Evolutionary conservation across 129 eudicot genomes (phyloP).

Genomic region (Saposhnikovia divaricata): DNA sequence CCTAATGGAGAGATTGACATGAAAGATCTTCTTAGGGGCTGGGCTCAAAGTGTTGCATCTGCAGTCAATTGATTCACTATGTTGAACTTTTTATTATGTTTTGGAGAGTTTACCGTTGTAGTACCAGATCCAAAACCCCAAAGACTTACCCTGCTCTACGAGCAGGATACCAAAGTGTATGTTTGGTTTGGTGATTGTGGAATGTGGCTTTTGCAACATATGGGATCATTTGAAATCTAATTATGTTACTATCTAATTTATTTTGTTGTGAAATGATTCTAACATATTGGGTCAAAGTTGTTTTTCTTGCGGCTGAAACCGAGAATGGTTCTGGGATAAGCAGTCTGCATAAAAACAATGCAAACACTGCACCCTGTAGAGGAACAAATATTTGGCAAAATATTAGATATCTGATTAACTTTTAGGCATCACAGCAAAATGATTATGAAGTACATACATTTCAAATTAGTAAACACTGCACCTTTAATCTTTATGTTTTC

Average conservation of each 20-base stretch:
- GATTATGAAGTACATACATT: too few species aligned
- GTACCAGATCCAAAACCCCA: background rate
- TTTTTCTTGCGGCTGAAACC: background rate
- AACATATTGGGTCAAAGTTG: too few species aligned
- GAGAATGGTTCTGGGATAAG: background rate
- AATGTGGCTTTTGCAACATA: background rate
- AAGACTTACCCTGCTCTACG: background rate
- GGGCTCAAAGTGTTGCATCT: constrained; percentile 30
- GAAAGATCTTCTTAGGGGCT: constrained; percentile 19
- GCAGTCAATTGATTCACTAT: constrained; percentile 3
- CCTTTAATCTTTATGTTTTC: too few species aligned
- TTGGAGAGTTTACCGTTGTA: background rate
- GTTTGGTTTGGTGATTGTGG: background rate
- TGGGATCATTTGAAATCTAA: background rate
- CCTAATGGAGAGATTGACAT: constrained; percentile 12
- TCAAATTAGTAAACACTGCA: too few species aligned
- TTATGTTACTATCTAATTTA: background rate
- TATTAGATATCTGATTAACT: too few species aligned
- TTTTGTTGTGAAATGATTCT: too few species aligned
- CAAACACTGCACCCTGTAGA: too few species aligned
- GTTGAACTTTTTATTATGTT: background rate
- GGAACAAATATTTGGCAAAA: too few species aligned
- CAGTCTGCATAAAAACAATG: background rate
- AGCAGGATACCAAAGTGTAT: background rate
- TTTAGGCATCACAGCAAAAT: too few species aligned